phyloP scores from a whole-genome alignment of 2,329 filamentous ascomycete species.

The Hypoxylon sp. region DNA sequence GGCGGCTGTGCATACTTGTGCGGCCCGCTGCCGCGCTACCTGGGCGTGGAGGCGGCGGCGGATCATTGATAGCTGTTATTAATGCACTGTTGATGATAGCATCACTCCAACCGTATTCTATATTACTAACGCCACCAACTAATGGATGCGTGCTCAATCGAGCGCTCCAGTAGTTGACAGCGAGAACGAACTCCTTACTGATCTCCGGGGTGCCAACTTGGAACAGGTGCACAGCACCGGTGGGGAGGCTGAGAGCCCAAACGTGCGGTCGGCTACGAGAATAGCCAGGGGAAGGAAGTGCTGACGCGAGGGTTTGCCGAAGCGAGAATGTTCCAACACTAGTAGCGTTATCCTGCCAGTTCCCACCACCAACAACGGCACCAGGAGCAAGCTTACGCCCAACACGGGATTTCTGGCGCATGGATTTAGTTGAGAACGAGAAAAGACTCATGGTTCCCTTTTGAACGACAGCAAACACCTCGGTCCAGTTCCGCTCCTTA shows the following conservation, averaged over 20 bases:
- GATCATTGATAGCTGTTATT: conserved; percentile 68
- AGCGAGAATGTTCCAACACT: conserved; percentile 89
- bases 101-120: conserved; percentile 98
- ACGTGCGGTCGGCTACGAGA: conserved; percentile 92
- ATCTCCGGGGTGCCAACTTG: conserved; percentile 97
- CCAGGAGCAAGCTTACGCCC: conserved; percentile 66
- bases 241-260: conserved; percentile 92
- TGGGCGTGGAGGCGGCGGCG: conserved; percentile 61
- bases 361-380: conserved; percentile 89
- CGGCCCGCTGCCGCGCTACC: conserved; percentile 64
- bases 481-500: conserved; percentile 93
- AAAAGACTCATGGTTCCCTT: conserved; percentile 96
- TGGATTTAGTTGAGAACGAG: conserved; percentile 89
- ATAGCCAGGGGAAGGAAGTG: conserved; percentile 91
- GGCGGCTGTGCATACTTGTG: conserved; percentile 64
- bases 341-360: conserved; percentile 98
- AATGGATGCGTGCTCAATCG: conserved; percentile 93
- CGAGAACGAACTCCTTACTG: conserved; percentile 92
- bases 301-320: conserved; percentile 91
- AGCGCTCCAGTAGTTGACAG: conserved; percentile 98
- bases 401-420: conserved; percentile 73
- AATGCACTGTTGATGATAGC: conserved; percentile 77
- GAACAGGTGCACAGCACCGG: conserved; percentile 96
- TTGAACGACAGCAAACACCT: conserved; percentile 96
- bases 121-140: conserved; percentile 92